A percentile compares a stretch with the other conserved stretches of the same genome.
Conservation (phyloP, 1,284 basidiomycete species). For the Ceratobasidium sp. region DNA sequence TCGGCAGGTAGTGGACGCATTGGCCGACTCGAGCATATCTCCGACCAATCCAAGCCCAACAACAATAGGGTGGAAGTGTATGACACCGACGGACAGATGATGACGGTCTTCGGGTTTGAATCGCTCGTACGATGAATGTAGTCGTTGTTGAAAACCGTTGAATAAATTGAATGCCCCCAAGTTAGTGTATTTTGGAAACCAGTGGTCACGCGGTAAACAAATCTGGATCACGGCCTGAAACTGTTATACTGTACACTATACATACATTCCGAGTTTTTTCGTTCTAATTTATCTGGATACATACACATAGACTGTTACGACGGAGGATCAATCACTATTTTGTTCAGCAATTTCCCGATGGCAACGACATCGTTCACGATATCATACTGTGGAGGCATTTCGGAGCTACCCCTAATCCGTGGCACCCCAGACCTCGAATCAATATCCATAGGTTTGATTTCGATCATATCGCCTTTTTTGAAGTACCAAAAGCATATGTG, state of each 20-base stretch:
- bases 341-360: neutral
- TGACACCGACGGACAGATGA: neutral
- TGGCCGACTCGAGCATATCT: neutral
- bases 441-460: slow-evolving; percentile 4
- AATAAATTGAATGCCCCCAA: neutral
- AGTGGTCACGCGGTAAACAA: too few species aligned
- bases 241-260: too few species aligned
- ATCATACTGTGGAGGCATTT: slow-evolving; percentile 6
- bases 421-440: neutral
- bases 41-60: neutral
- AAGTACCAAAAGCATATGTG: neutral
- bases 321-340: neutral
- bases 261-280: too few species aligned
- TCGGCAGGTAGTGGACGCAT: neutral
- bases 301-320: too few species aligned
- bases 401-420: neutral
- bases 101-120: neutral
- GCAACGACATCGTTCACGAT: neutral
- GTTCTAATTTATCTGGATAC: too few species aligned
- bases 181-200: too few species aligned
- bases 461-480: neutral
- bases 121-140: neutral
- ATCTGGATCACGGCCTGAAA: too few species aligned
- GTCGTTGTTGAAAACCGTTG: neutral
- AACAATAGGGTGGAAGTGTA: neutral